These are phyloP conservation scores for Glycyrrhiza uralensis DNA, from an alignment of 306 rosid genomes.

Conservation along the genomic window DNA sequence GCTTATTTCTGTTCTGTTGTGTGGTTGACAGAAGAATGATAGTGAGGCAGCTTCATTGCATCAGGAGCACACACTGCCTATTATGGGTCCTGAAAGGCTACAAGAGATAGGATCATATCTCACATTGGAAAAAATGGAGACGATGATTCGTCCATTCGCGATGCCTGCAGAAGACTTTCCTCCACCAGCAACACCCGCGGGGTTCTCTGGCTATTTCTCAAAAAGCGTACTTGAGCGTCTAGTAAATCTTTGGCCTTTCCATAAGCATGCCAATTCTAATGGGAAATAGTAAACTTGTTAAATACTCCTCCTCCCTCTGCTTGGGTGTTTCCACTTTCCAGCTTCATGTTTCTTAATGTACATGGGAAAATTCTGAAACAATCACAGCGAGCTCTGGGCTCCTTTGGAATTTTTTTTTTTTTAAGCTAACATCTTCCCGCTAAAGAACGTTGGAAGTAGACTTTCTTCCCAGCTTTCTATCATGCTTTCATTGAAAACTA, in stretches of 20 bases:
- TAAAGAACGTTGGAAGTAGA: background rate
- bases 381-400: constrained; percentile 28
- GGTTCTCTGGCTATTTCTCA: constrained; percentile 87
- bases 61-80: constrained; percentile 93
- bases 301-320: background rate
- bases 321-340: background rate
- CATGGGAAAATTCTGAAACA: constrained; percentile 12
- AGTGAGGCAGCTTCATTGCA: constrained; percentile 73
- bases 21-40: constrained; percentile 63
- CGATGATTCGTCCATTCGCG: constrained; percentile 81
- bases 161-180: constrained; percentile 99
- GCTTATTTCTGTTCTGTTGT: constrained; percentile 8
- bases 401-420: background rate
- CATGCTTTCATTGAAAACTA: background rate
- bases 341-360: constrained; percentile 1
- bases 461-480: background rate
- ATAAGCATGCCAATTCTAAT: constrained; percentile 59
- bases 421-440: background rate
- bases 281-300: constrained; percentile 51
- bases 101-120: constrained; percentile 89
- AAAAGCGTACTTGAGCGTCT: constrained; percentile 91
- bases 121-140: constrained; percentile 79
- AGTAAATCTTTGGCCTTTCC: constrained; percentile 94
- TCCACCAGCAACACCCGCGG: constrained; percentile 82
- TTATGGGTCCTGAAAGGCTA: constrained; percentile 98